These are phyloP conservation scores for Colletotrichum tofieldiae DNA, from an alignment of 2,329 filamentous ascomycete species.

Conservation along the genomic window DNA sequence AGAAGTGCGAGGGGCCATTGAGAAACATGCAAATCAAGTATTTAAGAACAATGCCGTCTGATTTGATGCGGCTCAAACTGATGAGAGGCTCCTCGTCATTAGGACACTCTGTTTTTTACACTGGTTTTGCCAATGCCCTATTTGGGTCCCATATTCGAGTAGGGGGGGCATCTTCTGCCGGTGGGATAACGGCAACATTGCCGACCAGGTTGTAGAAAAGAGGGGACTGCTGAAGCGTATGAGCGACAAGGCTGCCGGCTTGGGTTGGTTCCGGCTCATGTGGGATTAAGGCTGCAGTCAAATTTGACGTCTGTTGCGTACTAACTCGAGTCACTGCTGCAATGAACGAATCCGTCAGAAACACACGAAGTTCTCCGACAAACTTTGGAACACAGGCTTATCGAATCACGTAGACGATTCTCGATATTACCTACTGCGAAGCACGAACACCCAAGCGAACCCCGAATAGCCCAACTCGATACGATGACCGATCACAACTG, in stretches of 20 bases:
- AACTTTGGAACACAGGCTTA: rapidly evolving
- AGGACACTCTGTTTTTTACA: no score
- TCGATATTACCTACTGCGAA: neutral
- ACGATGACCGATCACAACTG: neutral
- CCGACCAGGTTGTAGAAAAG: neutral
- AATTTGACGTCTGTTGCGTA: neutral
- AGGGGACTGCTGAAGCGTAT: neutral
- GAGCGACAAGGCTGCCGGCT: neutral
- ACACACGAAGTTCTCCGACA: neutral
- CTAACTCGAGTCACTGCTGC: no score
- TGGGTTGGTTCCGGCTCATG: neutral
- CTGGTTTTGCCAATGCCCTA: no score
- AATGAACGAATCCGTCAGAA: neutral
- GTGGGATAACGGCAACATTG: conserved; percentile 19
- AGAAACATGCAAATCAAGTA: no score
- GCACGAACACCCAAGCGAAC: neutral
- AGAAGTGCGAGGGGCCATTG: neutral
- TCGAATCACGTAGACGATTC: neutral
- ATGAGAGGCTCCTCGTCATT: neutral
- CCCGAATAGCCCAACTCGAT: neutral
- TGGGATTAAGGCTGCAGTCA: conserved; percentile 7
- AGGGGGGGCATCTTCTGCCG: conserved; percentile 11
- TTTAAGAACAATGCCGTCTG: neutral
- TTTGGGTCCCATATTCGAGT: neutral
- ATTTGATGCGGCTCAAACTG: neutral